A percentile compares a stretch with the other conserved stretches of the same genome.
These are phyloP conservation scores for Brettanomyces anomalus DNA, from an alignment of 805 yeast genomes.

Conservation along the genomic window DNA sequence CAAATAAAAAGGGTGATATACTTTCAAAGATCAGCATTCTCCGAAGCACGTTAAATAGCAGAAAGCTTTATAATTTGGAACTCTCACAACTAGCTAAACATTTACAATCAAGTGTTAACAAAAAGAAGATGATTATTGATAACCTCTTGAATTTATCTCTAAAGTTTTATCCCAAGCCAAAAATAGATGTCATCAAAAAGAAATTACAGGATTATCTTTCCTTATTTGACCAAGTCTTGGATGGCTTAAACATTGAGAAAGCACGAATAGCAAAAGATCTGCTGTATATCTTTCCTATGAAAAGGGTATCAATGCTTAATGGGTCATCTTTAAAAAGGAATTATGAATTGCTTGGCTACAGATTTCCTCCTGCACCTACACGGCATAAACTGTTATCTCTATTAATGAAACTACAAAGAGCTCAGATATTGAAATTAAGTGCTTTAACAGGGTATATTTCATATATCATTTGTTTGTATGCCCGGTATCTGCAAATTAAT, in stretches of 20 bases:
- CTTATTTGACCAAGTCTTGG: constrained; percentile 7
- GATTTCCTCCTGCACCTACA: constrained; percentile 16
- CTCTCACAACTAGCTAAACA: neutral
- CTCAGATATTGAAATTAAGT: constrained; percentile 32
- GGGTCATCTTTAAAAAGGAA: constrained; percentile 17
- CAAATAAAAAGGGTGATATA: neutral
- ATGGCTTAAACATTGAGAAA: constrained; percentile 15
- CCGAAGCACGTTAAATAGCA: neutral
- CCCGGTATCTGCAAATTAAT: constrained; percentile 34
- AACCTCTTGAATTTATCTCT: too few species aligned
- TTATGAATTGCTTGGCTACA: constrained; percentile 24
- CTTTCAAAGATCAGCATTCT: neutral
- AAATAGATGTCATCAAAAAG: constrained; percentile 4
- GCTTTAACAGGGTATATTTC: constrained; percentile 42
- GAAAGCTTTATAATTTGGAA: neutral
- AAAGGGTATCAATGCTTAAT: constrained; percentile 9
- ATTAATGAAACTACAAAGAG: constrained; percentile 17
- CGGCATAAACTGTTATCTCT: constrained; percentile 6
- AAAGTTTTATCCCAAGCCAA: neutral
- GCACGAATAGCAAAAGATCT: constrained; percentile 17
- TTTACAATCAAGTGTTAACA: neutral
- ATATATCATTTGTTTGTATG: constrained; percentile 31
- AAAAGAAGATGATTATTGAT: neutral
- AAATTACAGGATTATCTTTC: constrained; percentile 9
- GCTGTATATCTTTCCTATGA: constrained; percentile 25